phyloP scores from a whole-genome alignment of 2,329 filamentous ascomycete species.

The Nakataea oryzae region DNA sequence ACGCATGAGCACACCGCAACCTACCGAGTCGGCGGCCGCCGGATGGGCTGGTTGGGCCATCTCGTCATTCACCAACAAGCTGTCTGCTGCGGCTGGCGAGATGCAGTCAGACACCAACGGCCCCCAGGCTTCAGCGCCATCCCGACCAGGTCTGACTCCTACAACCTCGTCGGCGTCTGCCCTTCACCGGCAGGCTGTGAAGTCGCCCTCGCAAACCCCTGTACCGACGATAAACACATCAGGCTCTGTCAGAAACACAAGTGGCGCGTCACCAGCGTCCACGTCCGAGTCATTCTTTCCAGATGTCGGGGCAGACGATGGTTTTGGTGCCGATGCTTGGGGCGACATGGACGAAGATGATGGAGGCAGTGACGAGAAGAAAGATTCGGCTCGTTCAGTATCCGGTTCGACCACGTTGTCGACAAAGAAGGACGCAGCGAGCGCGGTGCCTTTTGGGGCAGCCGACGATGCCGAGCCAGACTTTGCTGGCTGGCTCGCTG shows the following conservation, averaged over 20 bases:
- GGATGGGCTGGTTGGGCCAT: conserved; percentile 98
- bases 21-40: conserved; percentile 38
- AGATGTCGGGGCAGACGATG: conserved; percentile 47
- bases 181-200: conserved; percentile 50
- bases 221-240: conserved; percentile 30
- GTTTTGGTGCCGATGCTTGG: conserved; percentile 53
- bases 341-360: conserved; percentile 53
- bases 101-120: conserved; percentile 55
- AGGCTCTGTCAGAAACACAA: conserved; percentile 23
- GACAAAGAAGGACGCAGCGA: conserved; percentile 24
- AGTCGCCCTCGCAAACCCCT: conserved; percentile 32
- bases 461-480: conserved; percentile 77
- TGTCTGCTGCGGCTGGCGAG: conserved; percentile 74
- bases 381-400: not conserved
- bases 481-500: conserved; percentile 90
- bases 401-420: conserved; percentile 16
- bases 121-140: conserved; percentile 28
- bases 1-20: conserved; percentile 70
- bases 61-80: conserved; percentile 93
- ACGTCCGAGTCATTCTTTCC: conserved; percentile 36
- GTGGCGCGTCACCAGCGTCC: conserved; percentile 24
- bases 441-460: conserved; percentile 49
- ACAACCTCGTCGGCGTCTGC: conserved; percentile 42
- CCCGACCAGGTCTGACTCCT: conserved; percentile 19
- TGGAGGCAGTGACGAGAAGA: conserved; percentile 25